A percentile compares a stretch with the other conserved stretches of the same genome.
These are phyloP conservation scores for Phytophthora quininea DNA, from an alignment of 352 stramenopile genomes.

Conservation along the genomic window DNA sequence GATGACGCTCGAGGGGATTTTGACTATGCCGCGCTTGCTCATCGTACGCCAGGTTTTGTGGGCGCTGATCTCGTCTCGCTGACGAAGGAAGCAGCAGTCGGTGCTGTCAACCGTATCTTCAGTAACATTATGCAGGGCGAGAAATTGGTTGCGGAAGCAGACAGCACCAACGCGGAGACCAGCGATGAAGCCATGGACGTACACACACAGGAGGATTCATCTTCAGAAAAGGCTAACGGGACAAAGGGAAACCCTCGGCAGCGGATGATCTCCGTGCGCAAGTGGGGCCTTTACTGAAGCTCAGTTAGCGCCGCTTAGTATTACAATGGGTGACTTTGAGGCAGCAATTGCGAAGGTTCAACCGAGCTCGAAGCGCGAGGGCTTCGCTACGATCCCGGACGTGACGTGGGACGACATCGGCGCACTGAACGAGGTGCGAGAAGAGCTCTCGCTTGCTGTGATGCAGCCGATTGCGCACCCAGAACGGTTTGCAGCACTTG, in stretches of 20 bases:
- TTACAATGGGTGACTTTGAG: constrained; percentile 98
- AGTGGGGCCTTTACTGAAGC: constrained; percentile 87
- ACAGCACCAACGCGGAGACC: constrained; percentile 10
- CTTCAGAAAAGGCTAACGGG: constrained; percentile 16
- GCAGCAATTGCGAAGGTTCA: constrained; percentile 96
- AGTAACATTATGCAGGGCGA: constrained; percentile 61
- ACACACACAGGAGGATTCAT: constrained; percentile 14
- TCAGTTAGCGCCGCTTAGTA: constrained; percentile 91
- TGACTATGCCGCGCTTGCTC: constrained; percentile 94
- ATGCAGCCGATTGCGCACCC: constrained; percentile 98
- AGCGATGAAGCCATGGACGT: constrained; percentile 34
- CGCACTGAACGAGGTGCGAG: constrained; percentile 89
- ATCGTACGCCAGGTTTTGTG: constrained; percentile 96
- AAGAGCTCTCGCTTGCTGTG: constrained; percentile 97
- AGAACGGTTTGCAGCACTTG: constrained; percentile 93
- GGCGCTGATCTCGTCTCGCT: constrained; percentile 98
- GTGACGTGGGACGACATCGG: constrained; percentile 99
- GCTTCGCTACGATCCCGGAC: constrained; percentile 98
- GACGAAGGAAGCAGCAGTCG: constrained; percentile 97
- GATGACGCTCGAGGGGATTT: constrained; percentile 96
- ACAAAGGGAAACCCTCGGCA: constrained; percentile 30
- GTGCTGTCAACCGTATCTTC: constrained; percentile 99
- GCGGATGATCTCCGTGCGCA: constrained; percentile 73
- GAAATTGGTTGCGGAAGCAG: constrained; percentile 14
- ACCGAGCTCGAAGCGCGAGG: constrained; percentile 98